Base-by-base conservation (phyloP, 1,284 basidiomycete species). In the Ceratobasidium theobromae region DNA sequence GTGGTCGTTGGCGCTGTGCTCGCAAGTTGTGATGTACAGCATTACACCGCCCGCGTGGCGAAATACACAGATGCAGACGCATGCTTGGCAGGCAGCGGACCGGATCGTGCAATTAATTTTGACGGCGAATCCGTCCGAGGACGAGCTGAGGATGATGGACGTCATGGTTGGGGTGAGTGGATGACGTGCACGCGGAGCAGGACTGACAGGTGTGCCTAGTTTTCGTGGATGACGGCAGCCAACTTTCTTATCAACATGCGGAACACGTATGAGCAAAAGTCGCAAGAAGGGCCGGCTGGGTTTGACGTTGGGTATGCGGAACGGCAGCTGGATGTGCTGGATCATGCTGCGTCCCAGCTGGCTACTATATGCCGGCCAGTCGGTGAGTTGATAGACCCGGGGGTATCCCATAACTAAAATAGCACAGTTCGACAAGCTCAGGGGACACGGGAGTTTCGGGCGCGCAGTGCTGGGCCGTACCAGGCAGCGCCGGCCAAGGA, bases 161-260 rank as follows among this genome's bases (percentile, higher is more conserved):
- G 55, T 48, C n/a, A 58, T 58, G 55, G 55, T 58, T 23, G 55
- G 55, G 43, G 55, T 58, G 18, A 46, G 55, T 58, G 14, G 54
- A 32, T 33, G 8, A 14, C 11, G 28, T 25, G 12, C 18, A n/a
- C 30, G 27, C 14, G n/a, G 16, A 43, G 4, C 16, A n/a, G 21
- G 4, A 4, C 23, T 58, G 55, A 33, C 21, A 28, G 38, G 53
- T 46, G 9, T 6, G 14, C 12, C 4, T 45, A 57, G 55, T 58
- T 28, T 33, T 16, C 55, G 18, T 58, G 55, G 55, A 58, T 58
- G 55, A 58, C 55, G 25, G 41, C 55, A 32, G 41, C 55, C 43
- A 58, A 58, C 55, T 58, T 58, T 18, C 40, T 58, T 18, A 58
- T 58, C 55, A 58, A 32, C 55, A 30, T 58, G 30, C 55, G 55